Base-by-base conservation (phyloP, 2,329 filamentous ascomycete genomes). In the Exophiala bonariae region DNA sequence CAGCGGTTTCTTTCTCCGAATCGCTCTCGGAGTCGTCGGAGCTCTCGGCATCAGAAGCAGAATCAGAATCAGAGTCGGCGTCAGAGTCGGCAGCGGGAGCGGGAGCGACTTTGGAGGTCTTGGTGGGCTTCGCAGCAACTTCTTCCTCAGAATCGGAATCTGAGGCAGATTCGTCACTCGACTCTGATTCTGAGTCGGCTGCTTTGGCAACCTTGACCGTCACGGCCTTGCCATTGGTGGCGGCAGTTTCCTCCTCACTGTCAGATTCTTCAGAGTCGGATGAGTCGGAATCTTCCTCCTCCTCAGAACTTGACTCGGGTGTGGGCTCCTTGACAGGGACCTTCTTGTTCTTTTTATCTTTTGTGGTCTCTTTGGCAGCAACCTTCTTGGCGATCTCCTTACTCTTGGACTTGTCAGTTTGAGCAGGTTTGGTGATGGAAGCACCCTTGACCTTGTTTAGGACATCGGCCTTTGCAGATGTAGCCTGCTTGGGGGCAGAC, bases 361-460 rank as follows among this genome's bases (percentile, higher is more conserved):
- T 50, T 64, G 72, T 72, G 45, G 67, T 60, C 43, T 65, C 65
- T 61, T 72, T 72, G 40, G 60, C 47, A 43, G 62, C 66, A 22
- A 69, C 58, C 52, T 70, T 65, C 51, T 64, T 66, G 50, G 70
- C 70, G 44, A 72, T 59, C 49, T 67, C 63, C 63, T 73, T 73
- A 66, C 67, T 68, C 68, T 73, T 72, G 44, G 64, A 56, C 60
- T 72, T 72, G 26, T 66, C 62, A 47, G 64, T 67, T 61, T 72
- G 62, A 43, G 71, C 63, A 34, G 68, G 57, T 65, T 75, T 76
- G 56, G 65, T 64, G 46, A 75, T 66, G 52, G 65, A 70, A 49
- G 66, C 64, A 55, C 68, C 66, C 66, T 75, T 75, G 60, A 73
- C 72, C 64, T 74, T 74, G 63, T 59, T 66, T 56, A 74, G 50